Conservation (phyloP, 73 alveolate species). For the Paramecium sonneborni region DNA sequence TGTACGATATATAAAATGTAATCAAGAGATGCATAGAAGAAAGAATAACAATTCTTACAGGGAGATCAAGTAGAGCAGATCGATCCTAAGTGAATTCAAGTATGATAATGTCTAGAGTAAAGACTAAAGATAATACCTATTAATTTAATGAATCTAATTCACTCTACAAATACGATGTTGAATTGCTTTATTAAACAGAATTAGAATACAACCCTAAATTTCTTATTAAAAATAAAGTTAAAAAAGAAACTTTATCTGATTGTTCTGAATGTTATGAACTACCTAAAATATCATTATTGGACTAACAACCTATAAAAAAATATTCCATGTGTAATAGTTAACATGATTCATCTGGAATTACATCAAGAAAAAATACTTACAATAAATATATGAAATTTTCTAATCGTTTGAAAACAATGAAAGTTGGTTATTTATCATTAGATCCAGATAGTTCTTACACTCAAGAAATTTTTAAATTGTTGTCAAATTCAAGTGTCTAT, state of each 20-base stretch:
- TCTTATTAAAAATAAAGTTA: neutral
- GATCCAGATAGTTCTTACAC: constrained; percentile 1
- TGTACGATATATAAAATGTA: neutral
- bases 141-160: neutral
- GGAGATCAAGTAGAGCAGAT: constrained; percentile 33
- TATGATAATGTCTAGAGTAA: neutral
- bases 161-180: constrained; percentile 21
- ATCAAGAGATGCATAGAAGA: constrained; percentile 5
- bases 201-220: constrained; percentile 1
- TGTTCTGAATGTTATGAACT: neutral
- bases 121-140: neutral
- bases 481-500: neutral
- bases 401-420: neutral
- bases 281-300: neutral
- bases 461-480: neutral
- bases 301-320: neutral
- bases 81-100: neutral
- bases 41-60: neutral
- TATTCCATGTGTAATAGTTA: neutral
- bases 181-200: neutral
- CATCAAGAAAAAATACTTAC: neutral
- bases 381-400: neutral
- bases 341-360: constrained; percentile 11
- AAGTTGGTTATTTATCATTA: neutral
- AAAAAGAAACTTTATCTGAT: neutral